Evolutionary conservation across 2,329 filamentous ascomycete species (phyloP).

Genomic region (Colletotrichum tamarilloi): DNA sequence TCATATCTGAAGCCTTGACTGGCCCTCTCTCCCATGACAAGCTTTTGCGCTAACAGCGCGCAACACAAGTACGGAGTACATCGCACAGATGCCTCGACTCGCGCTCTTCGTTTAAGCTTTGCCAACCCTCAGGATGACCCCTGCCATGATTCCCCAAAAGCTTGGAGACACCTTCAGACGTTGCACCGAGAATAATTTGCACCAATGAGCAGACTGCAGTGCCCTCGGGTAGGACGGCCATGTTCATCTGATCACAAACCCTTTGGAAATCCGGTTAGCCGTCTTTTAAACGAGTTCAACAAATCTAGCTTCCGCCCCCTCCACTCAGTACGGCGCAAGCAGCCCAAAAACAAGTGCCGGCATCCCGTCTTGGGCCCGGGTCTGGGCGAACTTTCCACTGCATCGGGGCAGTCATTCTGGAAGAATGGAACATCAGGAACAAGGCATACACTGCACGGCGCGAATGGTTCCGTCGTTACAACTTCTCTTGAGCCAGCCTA

Average conservation of each 20-base stretch:
- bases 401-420: not conserved
- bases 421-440: not conserved
- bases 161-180: conserved; percentile 15
- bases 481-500: not conserved
- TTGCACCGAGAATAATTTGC: conserved; percentile 10
- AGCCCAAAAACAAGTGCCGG: not conserved
- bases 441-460: not conserved
- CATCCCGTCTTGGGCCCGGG: not conserved
- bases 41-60: not conserved
- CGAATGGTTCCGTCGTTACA: not conserved
- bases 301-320: not conserved
- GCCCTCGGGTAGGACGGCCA: not conserved
- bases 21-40: not conserved
- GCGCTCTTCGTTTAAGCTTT: conserved; percentile 12
- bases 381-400: not conserved
- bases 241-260: conserved; percentile 29
- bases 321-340: not conserved
- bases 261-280: not conserved
- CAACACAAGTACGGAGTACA: too few species aligned
- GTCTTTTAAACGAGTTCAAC: not conserved
- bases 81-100: not conserved
- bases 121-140: conserved; percentile 5
- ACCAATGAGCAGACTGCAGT: conserved; percentile 2
- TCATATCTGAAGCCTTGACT: not conserved
- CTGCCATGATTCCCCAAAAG: not conserved